These are phyloP conservation scores for Phenoliferia sp. DNA, from an alignment of 1,284 basidiomycete genomes.

Conservation along the genomic window DNA sequence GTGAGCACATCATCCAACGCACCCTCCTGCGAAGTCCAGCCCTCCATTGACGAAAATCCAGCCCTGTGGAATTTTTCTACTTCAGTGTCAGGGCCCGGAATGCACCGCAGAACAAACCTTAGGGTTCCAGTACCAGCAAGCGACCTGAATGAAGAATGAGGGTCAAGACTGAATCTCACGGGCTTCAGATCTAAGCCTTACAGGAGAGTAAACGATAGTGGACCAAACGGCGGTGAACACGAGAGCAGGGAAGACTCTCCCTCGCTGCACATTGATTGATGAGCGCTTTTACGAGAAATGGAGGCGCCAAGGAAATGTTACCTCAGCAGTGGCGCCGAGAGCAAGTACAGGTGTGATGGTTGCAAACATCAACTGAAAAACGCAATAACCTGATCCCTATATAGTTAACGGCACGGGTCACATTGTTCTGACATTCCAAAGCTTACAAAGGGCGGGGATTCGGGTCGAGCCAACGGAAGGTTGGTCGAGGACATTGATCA, in stretches of 20 bases:
- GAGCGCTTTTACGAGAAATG: too few species aligned
- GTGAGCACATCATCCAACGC: background rate
- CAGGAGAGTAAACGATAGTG: conserved; percentile 49
- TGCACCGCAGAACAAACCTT: conserved; percentile 40
- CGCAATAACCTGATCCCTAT: too few species aligned
- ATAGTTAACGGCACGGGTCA: too few species aligned
- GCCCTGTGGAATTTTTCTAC: conserved; percentile 46
- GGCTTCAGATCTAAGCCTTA: background rate
- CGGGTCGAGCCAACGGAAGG: conserved; percentile 63
- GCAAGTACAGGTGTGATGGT: conserved; percentile 58
- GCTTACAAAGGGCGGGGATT: conserved; percentile 80
- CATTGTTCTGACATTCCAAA: too few species aligned
- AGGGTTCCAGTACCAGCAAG: conserved; percentile 90
- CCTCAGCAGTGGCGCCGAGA: conserved; percentile 53
- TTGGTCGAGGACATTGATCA: conserved; percentile 71
- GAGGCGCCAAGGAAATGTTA: too few species aligned
- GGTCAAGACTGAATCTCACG: conserved; percentile 50
- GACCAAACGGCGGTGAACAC: conserved; percentile 36
- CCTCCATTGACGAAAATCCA: conserved; percentile 90
- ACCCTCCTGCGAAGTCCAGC: conserved; percentile 61
- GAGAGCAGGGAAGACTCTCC: conserved; percentile 68
- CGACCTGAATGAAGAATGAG: conserved; percentile 44
- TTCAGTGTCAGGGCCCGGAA: background rate
- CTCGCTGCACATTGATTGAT: too few species aligned
- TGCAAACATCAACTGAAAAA: conserved; percentile 88